Evolutionary conservation across 2,329 filamentous ascomycete genomes (phyloP).

Genomic region (Parastagonospora avenae): DNA sequence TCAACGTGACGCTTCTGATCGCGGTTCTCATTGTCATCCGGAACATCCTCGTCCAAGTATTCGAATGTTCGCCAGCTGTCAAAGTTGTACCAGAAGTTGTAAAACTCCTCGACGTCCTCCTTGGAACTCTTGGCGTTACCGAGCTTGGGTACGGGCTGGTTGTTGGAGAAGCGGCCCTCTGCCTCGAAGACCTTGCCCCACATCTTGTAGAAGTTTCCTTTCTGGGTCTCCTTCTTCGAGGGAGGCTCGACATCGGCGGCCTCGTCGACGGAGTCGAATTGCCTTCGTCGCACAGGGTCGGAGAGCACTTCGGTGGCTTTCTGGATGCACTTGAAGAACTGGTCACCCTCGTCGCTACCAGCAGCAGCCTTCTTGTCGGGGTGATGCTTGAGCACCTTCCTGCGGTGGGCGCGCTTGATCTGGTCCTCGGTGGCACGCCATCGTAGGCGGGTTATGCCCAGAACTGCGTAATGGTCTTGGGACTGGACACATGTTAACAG

Average conservation of each 20-base stretch:
- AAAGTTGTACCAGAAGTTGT: slow-evolving; percentile 99
- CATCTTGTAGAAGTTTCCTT: slow-evolving; percentile 92
- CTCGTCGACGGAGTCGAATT: slow-evolving; percentile 97
- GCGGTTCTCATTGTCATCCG: slow-evolving; percentile 97
- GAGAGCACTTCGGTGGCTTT: slow-evolving; percentile 93
- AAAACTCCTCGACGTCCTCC: slow-evolving; percentile 92
- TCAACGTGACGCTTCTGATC: slow-evolving; percentile 99
- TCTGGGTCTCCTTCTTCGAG: slow-evolving; percentile 84
- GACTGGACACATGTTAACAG: slow-evolving; percentile 46
- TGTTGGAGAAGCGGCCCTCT: slow-evolving; percentile 91
- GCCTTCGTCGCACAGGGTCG: slow-evolving; percentile 88
- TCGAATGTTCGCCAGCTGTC: slow-evolving; percentile 98
- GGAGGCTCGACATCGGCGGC: slow-evolving; percentile 90
- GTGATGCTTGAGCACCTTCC: slow-evolving; percentile 99
- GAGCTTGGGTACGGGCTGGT: slow-evolving; percentile 83
- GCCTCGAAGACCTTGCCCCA: slow-evolving; percentile 90
- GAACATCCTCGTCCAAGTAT: slow-evolving; percentile 98
- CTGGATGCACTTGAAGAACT: slow-evolving; percentile 99
- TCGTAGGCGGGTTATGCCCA: slow-evolving; percentile 90
- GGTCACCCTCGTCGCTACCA: slow-evolving; percentile 87
- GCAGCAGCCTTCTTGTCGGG: slow-evolving; percentile 97
- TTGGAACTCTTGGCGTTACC: slow-evolving; percentile 83
- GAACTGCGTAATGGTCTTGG: slow-evolving; percentile 98
- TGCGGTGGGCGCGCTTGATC: slow-evolving; percentile 98
- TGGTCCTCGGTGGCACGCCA: slow-evolving; percentile 94